phyloP scores from a whole-genome alignment of 495 filamentous ascomycete species.

The Tetracladium setigerum region DNA sequence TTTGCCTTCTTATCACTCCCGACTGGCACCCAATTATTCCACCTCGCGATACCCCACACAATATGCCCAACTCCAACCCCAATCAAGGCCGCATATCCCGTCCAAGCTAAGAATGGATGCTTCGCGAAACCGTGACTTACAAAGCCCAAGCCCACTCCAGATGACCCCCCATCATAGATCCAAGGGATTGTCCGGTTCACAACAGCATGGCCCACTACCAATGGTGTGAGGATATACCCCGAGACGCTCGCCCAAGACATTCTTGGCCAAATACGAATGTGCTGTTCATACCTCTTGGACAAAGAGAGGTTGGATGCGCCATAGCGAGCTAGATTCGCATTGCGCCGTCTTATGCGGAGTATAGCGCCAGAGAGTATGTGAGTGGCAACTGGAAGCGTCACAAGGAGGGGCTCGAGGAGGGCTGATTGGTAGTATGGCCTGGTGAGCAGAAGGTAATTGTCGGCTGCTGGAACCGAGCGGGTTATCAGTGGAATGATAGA shows the following conservation, averaged over 20 bases:
- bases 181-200: constrained; percentile 67
- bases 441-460: constrained; percentile 61
- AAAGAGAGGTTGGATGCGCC: constrained; percentile 36
- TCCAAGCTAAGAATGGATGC: constrained; percentile 54
- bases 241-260: constrained; percentile 56
- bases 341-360: constrained; percentile 65
- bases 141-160: constrained; percentile 71
- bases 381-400: constrained; percentile 47
- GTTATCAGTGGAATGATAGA: constrained; percentile 61
- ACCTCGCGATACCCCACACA: constrained; percentile 73
- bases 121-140: constrained; percentile 79
- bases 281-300: constrained; percentile 7
- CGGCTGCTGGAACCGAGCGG: constrained; percentile 42
- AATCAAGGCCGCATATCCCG: constrained; percentile 61
- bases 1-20: constrained; percentile 36
- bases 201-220: constrained; percentile 60
- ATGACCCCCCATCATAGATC: constrained; percentile 71
- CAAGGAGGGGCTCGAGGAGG: constrained; percentile 54
- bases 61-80: constrained; percentile 68
- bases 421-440: constrained; percentile 75
- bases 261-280: constrained; percentile 52
- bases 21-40: constrained; percentile 49
- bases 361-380: constrained; percentile 61
- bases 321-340: constrained; percentile 60
- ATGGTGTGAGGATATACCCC: constrained; percentile 57